Base-by-base conservation (phyloP, 2,329 filamentous ascomycete species). In the Septoria linicola region DNA sequence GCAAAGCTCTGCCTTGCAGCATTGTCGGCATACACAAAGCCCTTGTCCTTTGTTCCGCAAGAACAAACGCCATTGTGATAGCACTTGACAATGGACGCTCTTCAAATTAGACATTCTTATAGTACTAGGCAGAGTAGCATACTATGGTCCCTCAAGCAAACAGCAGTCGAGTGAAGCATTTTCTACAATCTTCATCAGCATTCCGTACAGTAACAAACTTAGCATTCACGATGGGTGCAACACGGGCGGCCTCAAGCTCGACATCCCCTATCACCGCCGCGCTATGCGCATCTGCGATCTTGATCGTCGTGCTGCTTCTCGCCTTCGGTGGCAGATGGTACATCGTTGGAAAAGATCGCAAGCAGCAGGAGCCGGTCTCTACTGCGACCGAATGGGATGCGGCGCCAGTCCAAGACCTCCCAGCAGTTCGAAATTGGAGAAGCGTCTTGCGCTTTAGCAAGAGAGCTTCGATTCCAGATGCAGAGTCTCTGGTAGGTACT, bases 191-290 rank as follows among this genome's bases (percentile, higher is more conserved):
- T 17, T 25, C 23, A 42, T 23, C 40, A 42, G 16, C 40, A 16
- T 27, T 27, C 2, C 17, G 13, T 25, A 19, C 7, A 42, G 8
- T 16, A 31, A 10, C n/a, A 30, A n/a, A n/a, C n/a, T n/a, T n/a
- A n/a, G n/a, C n/a, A n/a, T n/a, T 14, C 40, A 30, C 3, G 21
- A 42, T 42, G 40, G 40, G 40, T 25, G 40, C 40, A 42, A 42
- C 40, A 16, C 40, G 23, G 30, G 40, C 40, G 17, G 40, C 40
- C 17, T 42, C 40, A 7, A 42, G 40, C 14, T 14, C 20, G 20
- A 25, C 23, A 25, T n/a, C 40, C 13, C 14, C 21, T 4, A n/a
- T 30, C 20, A 42, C 17, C 16, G 40, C 40, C 40, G n/a, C 30
- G 20, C 13, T 20, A 30, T 25, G 21, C 3, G 23, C 40, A 8